Base-by-base conservation (phyloP, 305 asterid genomes). In the Fraxinus albicans region DNA sequence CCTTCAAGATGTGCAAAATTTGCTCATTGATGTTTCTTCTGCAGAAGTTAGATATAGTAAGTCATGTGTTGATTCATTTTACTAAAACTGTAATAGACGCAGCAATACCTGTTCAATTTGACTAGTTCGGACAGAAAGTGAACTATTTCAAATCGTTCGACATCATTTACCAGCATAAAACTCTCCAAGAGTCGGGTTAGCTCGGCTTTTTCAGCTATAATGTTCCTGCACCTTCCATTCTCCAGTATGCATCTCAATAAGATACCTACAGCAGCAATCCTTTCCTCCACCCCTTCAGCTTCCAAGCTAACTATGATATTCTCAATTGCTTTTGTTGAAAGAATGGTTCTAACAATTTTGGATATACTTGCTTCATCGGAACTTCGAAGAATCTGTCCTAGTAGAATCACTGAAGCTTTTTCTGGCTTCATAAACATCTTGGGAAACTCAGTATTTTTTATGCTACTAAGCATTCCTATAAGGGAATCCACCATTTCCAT, bases 171-270 rank as follows among this genome's bases (percentile, higher is more conserved):
- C 73, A 86, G 91, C 25, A 79, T 72, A 77, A 95, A 88, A 73
- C 88, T 85, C 86, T 89, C 95, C 85, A 95, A 55, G 9, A 95
- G 73, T 21, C 87, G 84, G 21, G 85, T 85, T 42, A 95, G 58
- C 74, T 91, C 92, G 13, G 90, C 93, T 79, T 89, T 92, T 76
- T 90, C 89, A 75, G 93, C 94, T 79, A 95, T 89, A 0, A 84
- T 73, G 55, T 90, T 93, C 91, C 98, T 89, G 86, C 96, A 90
- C 83, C 90, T 88, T 1, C 98, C 98, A 80, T 95, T 96, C 84
- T 85, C 93, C 79, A 80, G 50, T 85, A 95, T 88, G 89, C 97
- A 92, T 77, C 96, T 95, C 85, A 89, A 82, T 86, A 95, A 81
- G n/a, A 93, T 89, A 82, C 89, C 80, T 47, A 92, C 87, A 73